Base-by-base conservation (phyloP, 2,329 filamentous ascomycete genomes). In the Dactylonectria macrodidyma region DNA sequence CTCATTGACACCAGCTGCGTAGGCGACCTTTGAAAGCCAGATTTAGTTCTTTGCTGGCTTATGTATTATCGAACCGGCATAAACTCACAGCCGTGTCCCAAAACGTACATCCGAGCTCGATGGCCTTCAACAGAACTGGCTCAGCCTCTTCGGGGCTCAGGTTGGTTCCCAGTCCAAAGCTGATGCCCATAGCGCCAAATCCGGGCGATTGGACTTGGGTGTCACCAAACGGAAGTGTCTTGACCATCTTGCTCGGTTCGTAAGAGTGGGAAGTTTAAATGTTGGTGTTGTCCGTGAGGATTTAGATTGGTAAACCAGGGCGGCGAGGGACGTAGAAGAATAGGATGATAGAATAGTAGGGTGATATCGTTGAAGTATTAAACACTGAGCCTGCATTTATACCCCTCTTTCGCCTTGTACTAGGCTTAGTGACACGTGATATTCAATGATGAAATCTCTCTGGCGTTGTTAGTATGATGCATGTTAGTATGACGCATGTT, bases 1-100 rank as follows among this genome's bases (percentile, higher is more conserved):
- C 62, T 87, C 85, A 56, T 87, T 86, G 12, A 85, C 79, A 41
- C 84, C 84, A 2, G 81, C 80, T 72, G 78, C 73, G 65, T 86
- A 87, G 4, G 82, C 79, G 24, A 86, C 83, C 83, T 85, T 24
- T 24, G 16, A 16, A 33, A 7, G 3, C 6, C 12, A 41, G n/a
- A 16, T 6, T 41, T 5, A 41, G 38, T 41, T 16, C n/a, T 14
- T 41, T n/a, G 12, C 4, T 41, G 6, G 38, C 38, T 41, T 16
- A n/a, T n/a, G 12, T 3, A 19, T n/a, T 1, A 3, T 44, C 14
- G 16, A 19, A 7, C 16, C 1, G 4, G 7, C 16, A n/a, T 6
- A 8, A 12, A 47, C 46, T 22, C 11, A 47, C 46, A 47, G 46
- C 46, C 6, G 46, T 47, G 22, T 47, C 46, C 46, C 46, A 47